These are phyloP conservation scores for Penicillium psychrosexuale DNA, from an alignment of 2,329 filamentous ascomycete species.

Conservation along the genomic window DNA sequence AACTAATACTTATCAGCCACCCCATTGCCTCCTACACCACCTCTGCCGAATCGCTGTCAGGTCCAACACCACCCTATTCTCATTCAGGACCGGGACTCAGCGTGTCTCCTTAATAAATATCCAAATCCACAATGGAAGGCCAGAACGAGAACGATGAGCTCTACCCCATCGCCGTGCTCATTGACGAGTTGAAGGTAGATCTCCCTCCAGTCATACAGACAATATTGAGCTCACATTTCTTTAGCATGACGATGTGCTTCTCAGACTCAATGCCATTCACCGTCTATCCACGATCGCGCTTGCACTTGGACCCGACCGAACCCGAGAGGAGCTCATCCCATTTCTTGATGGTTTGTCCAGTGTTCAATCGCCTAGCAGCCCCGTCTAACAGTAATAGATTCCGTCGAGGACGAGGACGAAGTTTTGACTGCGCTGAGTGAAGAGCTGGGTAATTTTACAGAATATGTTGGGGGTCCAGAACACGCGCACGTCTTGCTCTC, in stretches of 20 bases:
- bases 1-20: constrained; percentile 15
- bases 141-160: constrained; percentile 94
- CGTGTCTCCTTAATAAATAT: constrained; percentile 26
- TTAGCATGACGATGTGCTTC: constrained; percentile 96
- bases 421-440: constrained; percentile 95
- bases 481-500: constrained; percentile 95
- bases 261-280: constrained; percentile 97
- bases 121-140: constrained; percentile 73
- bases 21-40: constrained; percentile 1
- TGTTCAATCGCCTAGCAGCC: constrained; percentile 11
- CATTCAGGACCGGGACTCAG: constrained; percentile 31
- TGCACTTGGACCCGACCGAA: constrained; percentile 91
- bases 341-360: constrained; percentile 86
- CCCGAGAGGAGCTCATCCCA: constrained; percentile 96
- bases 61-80: constrained; percentile 24
- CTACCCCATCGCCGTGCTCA: constrained; percentile 98
- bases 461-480: constrained; percentile 93
- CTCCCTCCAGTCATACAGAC: constrained; percentile 10
- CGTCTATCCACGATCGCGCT: constrained; percentile 97
- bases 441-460: constrained; percentile 92
- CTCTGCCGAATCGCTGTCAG: constrained; percentile 7
- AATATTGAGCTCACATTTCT: constrained; percentile 24
- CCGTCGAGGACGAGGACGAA: constrained; percentile 98
- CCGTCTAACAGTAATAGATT: constrained; percentile 61
- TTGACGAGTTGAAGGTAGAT: constrained; percentile 94